Percentiles rank a stretch among this genome's conserved stretches.
phyloP scores from a whole-genome alignment of 1,284 basidiomycete species.

The Flammula alnicola region DNA sequence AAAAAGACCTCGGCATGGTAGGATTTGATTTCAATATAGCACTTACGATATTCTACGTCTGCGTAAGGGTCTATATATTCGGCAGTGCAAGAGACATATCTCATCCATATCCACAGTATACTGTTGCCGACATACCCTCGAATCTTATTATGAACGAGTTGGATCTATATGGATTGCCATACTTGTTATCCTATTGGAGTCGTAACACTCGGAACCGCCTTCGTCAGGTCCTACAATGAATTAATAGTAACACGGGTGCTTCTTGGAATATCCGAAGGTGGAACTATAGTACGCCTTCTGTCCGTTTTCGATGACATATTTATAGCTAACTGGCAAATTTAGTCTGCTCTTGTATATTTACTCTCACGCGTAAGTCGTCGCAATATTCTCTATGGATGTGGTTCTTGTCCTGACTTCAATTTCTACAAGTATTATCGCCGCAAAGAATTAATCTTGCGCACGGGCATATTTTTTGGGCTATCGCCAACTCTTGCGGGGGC shows the following conservation, averaged over 20 bases:
- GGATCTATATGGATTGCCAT: constrained; percentile 45
- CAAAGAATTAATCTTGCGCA: constrained; percentile 45
- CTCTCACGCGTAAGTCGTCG: constrained; percentile 41
- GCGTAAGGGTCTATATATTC: constrained; percentile 28
- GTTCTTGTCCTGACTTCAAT: not conserved
- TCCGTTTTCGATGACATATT: not conserved
- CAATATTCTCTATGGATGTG: not conserved
- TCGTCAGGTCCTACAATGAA: constrained; percentile 44
- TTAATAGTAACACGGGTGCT: constrained; percentile 50
- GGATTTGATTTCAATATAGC: constrained; percentile 50
- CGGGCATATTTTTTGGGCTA: constrained; percentile 49
- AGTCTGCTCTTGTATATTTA: constrained; percentile 46
- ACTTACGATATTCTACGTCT: constrained; percentile 45
- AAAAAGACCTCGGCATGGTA: constrained; percentile 47
- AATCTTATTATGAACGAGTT: constrained; percentile 47
- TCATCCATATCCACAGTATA: constrained; percentile 35
- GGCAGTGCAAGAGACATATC: not conserved
- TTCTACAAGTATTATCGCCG: constrained; percentile 45
- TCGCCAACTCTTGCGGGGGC: constrained; percentile 49
- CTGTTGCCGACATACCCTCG: constrained; percentile 46
- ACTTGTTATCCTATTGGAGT: constrained; percentile 43
- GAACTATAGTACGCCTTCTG: constrained; percentile 50
- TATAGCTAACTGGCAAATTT: not conserved
- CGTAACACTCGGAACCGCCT: constrained; percentile 49
- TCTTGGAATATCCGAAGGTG: constrained; percentile 55